Evolutionary conservation across 2,329 filamentous ascomycete species (phyloP), one percentile per base, ranked within the genome.

Genomic region (Elsinoe necatrix): DNA sequence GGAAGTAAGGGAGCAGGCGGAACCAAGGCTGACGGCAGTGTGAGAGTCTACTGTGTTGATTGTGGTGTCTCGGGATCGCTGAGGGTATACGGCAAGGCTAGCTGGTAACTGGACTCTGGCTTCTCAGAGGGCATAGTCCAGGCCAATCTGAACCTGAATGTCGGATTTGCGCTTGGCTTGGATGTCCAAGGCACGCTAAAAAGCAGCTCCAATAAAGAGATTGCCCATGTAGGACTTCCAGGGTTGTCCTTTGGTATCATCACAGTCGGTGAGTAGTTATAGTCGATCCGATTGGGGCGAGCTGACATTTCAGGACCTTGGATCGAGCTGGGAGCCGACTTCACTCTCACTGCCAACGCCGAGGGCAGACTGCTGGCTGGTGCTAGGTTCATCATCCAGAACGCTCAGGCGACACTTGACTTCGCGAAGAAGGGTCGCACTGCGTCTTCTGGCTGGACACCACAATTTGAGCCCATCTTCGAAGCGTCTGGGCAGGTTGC

Each of bases 391-490:
- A 34, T 48, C 31, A 41, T 55, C n/a, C 52, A 55, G 39, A 55
- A 55, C 25, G 52, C 37, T 34, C n/a, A 45, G 25, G 20, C 37
- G 5, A 43, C 20, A 2, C 12, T 55, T 6, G 52, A 55, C 37
- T 55, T 55, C n/a, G 39, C 23, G 9, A 23, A 45, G 6, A 42
- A 27, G 16, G 39, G 25, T 14, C 35, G 39, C 16, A 23, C 56
- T n/a, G 20, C 14, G 16, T 54, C 56, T 14, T 29, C 16, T 27
- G 56, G 56, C 7, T 57, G 45, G 47, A 57, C 47, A 7, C 48
- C 56, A 23, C 12, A 43, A 8, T 57, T 57, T 16, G 29, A 20
- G n/a, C 56, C 56, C 18, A 54, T 54, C 34, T 54, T 57, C 20
- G 21, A 57, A 23, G 56, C 56, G 6, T 45, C 39, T 18, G 56